Conservation (phyloP, 805 yeast species). For the Nakazawaea anatomiae region DNA sequence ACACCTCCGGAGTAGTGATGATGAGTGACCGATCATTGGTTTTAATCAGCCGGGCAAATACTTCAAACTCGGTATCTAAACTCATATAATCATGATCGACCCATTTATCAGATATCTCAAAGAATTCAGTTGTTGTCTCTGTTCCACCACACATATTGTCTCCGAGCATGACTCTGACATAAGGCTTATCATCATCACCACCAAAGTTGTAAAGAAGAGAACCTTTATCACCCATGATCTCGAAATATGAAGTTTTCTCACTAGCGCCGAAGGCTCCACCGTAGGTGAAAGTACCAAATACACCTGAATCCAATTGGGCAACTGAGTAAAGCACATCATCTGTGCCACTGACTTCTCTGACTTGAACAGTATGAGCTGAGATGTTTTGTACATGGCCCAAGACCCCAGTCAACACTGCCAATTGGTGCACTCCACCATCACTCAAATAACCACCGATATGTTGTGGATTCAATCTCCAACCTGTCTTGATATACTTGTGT, state of each 20-base stretch:
- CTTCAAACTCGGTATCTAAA: constrained; percentile 38
- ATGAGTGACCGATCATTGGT: constrained; percentile 17
- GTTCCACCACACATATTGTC: constrained; percentile 35
- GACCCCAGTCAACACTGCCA: constrained; percentile 78
- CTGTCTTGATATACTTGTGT: constrained; percentile 60
- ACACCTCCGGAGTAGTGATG: constrained; percentile 53
- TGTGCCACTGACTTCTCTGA: constrained; percentile 71
- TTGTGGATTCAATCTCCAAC: constrained; percentile 87
- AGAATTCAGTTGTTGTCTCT: constrained; percentile 25
- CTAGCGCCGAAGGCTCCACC: constrained; percentile 85
- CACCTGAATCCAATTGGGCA: constrained; percentile 46
- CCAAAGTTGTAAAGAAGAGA: constrained; percentile 62
- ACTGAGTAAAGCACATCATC: constrained; percentile 78
- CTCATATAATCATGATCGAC: constrained; percentile 22
- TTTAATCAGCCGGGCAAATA: constrained; percentile 32
- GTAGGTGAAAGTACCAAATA: constrained; percentile 79
- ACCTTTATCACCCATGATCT: constrained; percentile 76
- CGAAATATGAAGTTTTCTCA: constrained; percentile 59
- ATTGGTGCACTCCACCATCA: constrained; percentile 96
- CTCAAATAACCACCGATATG: constrained; percentile 90
- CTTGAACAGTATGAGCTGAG: constrained; percentile 73
- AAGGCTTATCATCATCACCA: constrained; percentile 33
- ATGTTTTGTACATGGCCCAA: constrained; percentile 70
- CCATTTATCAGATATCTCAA: constrained; percentile 35
- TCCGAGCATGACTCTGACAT: constrained; percentile 40